Percentiles rank a stretch among this genome's conserved stretches.
phyloP scores from a whole-genome alignment of 2,329 filamentous ascomycete genomes.

The Neurospora sp. region DNA sequence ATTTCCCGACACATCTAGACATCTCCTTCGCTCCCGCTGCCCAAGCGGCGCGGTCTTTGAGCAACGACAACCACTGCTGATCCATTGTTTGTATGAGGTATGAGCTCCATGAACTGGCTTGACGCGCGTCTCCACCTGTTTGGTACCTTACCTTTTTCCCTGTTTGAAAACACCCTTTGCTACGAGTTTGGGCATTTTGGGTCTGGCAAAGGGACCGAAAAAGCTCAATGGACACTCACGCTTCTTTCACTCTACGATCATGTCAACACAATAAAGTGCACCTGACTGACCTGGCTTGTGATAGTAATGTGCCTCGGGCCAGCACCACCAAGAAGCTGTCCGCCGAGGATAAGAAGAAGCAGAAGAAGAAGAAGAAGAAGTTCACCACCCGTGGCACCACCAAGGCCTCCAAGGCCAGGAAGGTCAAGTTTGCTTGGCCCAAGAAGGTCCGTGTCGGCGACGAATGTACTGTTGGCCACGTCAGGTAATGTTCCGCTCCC shows the following conservation, averaged over 20 bases:
- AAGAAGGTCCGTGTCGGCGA: background rate
- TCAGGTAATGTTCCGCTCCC: background rate
- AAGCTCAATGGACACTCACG: background rate
- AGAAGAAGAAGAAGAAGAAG: background rate
- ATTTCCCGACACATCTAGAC: background rate
- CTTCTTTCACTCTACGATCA: background rate
- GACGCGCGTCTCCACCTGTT: background rate
- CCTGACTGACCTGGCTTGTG: background rate
- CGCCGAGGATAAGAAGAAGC: background rate
- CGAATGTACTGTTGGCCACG: background rate
- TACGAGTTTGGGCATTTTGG: background rate
- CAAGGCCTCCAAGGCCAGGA: background rate
- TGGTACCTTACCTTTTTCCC: background rate
- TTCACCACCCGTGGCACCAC: background rate
- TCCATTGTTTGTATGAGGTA: background rate
- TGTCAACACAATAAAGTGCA: background rate
- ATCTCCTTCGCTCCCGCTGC: background rate
- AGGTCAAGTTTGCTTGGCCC: background rate
- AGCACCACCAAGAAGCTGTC: background rate
- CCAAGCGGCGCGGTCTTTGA: background rate
- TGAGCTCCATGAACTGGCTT: background rate
- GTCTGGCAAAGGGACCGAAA: background rate
- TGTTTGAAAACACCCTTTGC: background rate
- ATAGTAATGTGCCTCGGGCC: background rate
- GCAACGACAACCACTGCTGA: background rate